Conservation (phyloP, 2,329 filamentous ascomycete genomes). For the Whalleya microplaca region DNA sequence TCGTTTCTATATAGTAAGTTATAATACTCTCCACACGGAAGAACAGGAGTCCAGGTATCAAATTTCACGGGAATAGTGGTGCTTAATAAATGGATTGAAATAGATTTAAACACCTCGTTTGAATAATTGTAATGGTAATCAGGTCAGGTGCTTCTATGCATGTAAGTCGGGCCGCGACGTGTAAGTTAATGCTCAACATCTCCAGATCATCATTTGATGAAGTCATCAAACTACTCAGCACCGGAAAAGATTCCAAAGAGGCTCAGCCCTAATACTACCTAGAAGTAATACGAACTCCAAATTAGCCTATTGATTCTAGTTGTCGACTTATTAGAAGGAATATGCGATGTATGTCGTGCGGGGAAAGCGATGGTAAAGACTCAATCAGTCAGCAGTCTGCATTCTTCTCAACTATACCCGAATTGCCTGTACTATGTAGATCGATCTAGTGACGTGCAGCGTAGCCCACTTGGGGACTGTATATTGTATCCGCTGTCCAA, state of each 20-base stretch:
- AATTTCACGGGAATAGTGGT: no score
- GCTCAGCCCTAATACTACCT: not conserved
- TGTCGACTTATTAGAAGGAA: not conserved
- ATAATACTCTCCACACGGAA: no score
- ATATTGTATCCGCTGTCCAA: not conserved
- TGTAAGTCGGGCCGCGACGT: no score
- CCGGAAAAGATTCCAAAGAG: not conserved
- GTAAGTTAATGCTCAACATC: not conserved
- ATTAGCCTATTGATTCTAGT: not conserved
- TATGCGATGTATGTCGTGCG: not conserved
- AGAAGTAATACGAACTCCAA: not conserved
- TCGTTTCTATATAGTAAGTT: no score
- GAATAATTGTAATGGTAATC: no score
- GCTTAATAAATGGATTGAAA: no score
- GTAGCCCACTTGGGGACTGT: not conserved
- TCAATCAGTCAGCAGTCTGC: not conserved
- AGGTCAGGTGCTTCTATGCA: no score
- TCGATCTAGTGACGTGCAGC: not conserved
- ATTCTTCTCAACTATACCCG: not conserved
- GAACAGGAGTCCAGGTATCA: no score
- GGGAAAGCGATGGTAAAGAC: not conserved
- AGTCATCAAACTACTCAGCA: not conserved
- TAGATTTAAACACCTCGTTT: no score
- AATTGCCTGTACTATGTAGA: not conserved
- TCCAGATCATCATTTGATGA: not conserved